Evolutionary conservation across 306 rosid species (phyloP).

Genomic region (Amphicarpaea edgeworthii): DNA sequence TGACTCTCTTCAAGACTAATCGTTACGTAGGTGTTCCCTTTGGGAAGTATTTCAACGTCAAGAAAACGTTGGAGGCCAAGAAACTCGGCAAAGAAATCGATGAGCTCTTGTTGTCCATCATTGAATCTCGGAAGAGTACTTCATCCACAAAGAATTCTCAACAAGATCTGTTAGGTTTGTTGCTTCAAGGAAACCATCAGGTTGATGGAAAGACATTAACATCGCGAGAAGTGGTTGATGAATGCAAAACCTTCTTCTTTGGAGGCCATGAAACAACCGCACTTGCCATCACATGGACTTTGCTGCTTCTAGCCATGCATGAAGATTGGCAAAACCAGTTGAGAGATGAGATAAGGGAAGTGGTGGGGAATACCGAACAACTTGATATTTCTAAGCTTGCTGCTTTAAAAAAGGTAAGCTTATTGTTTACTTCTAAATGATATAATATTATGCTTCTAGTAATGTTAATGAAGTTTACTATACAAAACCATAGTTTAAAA

Average conservation of each 20-base stretch:
- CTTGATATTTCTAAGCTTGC: slow-evolving; percentile 62
- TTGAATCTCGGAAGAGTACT: slow-evolving; percentile 50
- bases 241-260: slow-evolving; percentile 91
- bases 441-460: no score
- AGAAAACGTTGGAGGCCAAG: slow-evolving; percentile 63
- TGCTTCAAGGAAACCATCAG: slow-evolving; percentile 57
- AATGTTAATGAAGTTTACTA: no score
- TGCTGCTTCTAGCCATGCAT: slow-evolving; percentile 76
- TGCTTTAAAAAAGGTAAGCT: slow-evolving; percentile 70
- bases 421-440: not conserved
- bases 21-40: slow-evolving; percentile 83
- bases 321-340: slow-evolving; percentile 76
- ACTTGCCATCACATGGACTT: slow-evolving; percentile 82
- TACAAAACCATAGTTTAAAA: no score
- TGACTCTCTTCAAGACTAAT: slow-evolving; percentile 68
- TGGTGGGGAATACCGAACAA: slow-evolving; percentile 55
- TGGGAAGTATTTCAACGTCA: slow-evolving; percentile 52
- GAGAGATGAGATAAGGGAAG: slow-evolving; percentile 78
- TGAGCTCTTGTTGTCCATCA: slow-evolving; percentile 54
- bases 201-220: slow-evolving; percentile 55
- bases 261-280: slow-evolving; percentile 97
- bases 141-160: slow-evolving; percentile 36
- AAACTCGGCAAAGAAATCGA: slow-evolving; percentile 78
- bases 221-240: slow-evolving; percentile 70
- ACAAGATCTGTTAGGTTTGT: slow-evolving; percentile 64